Evolutionary conservation across 2,329 filamentous ascomycete species (phyloP).

Genomic region (Aureobasidium sp.): DNA sequence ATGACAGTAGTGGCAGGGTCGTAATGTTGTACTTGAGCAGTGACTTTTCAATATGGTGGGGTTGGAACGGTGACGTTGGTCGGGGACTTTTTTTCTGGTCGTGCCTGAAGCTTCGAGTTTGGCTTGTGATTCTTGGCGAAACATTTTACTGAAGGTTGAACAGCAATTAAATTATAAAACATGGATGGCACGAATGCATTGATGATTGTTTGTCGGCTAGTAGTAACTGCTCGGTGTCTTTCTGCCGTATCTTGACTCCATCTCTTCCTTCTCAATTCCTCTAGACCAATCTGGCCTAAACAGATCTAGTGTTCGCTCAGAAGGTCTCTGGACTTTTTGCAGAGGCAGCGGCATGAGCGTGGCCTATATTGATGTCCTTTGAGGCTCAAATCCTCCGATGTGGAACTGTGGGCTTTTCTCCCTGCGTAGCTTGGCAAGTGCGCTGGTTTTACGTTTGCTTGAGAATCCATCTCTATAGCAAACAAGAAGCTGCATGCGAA

Average conservation of each 20-base stretch:
- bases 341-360: background rate
- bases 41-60: background rate
- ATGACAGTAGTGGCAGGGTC: no score
- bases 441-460: background rate
- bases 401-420: background rate
- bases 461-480: background rate
- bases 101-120: background rate
- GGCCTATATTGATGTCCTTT: background rate
- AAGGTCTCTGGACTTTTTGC: background rate
- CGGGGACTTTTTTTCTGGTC: background rate
- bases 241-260: background rate
- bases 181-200: background rate
- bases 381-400: no score
- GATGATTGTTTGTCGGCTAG: background rate
- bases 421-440: background rate
- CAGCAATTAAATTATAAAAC: background rate
- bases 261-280: background rate
- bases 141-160: background rate
- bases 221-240: background rate
- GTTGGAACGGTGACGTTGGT: constrained; percentile 3
- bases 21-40: background rate
- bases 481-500: background rate
- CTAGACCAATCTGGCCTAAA: background rate
- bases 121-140: constrained; percentile 15
- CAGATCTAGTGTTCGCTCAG: background rate